Evolutionary conservation across 2,329 filamentous ascomycete species (phyloP).

Genomic region (Stylonectria norvegica): DNA sequence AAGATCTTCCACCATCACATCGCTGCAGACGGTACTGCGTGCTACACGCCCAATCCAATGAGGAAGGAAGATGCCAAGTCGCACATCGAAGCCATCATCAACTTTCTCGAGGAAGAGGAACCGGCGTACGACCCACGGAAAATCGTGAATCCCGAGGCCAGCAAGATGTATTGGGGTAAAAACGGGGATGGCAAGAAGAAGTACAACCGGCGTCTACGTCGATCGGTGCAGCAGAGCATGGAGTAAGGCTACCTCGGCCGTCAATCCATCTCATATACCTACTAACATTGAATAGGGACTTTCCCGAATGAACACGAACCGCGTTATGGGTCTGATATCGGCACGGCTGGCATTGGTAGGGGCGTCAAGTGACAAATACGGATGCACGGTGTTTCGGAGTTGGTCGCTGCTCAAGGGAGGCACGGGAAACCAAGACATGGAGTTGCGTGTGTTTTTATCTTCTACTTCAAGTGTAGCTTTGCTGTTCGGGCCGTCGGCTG

Average conservation of each 20-base stretch:
- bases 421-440: too few species aligned
- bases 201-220: conserved; percentile 77
- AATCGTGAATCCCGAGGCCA: conserved; percentile 80
- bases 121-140: conserved; percentile 89
- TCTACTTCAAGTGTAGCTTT: too few species aligned
- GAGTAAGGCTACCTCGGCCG: conserved; percentile 43
- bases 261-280: background rate
- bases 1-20: conserved; percentile 86
- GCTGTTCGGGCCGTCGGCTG: too few species aligned
- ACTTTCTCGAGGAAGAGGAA: conserved; percentile 78
- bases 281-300: conserved; percentile 27
- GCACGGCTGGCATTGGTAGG: too few species aligned
- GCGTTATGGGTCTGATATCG: too few species aligned
- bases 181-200: conserved; percentile 69
- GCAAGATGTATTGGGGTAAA: conserved; percentile 81
- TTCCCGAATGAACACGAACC: conserved; percentile 31
- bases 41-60: conserved; percentile 65
- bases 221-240: conserved; percentile 69
- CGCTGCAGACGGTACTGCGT: conserved; percentile 73
- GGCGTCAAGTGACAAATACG: too few species aligned
- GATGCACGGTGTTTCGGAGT: too few species aligned
- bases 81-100: conserved; percentile 81
- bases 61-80: conserved; percentile 72
- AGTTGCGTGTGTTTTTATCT: too few species aligned
- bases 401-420: too few species aligned